Conservation (phyloP, 108 stramenopile genomes). For the Pseudonitzschia multistriata region DNA sequence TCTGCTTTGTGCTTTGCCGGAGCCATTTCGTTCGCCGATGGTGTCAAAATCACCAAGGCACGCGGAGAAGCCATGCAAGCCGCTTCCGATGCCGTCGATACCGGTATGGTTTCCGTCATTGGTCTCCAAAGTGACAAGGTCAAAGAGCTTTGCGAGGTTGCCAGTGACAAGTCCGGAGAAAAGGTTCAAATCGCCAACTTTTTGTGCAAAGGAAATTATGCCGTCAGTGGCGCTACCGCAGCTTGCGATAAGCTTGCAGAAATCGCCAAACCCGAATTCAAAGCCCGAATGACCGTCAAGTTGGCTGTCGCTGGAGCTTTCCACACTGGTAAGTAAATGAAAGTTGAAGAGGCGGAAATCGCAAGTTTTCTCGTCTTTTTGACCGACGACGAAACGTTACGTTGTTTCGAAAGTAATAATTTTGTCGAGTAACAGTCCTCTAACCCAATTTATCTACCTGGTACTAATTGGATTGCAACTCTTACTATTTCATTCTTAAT, state of each 20-base stretch:
- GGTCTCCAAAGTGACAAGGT: constrained; percentile 89
- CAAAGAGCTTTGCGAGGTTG: constrained; percentile 80
- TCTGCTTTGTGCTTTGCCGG: constrained; percentile 97
- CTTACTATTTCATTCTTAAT: background rate
- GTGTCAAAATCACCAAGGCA: constrained; percentile 96
- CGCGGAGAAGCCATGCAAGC: constrained; percentile 98
- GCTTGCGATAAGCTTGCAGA: constrained; percentile 88
- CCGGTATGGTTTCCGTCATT: constrained; percentile 97
- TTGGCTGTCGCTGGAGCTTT: constrained; percentile 97
- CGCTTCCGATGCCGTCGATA: constrained; percentile 89
- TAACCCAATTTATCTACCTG: too few relatives aligned
- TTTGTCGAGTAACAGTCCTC: background rate
- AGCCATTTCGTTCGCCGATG: constrained; percentile 95
- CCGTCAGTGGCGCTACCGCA: constrained; percentile 83
- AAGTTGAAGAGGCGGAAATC: background rate
- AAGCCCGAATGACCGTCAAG: constrained; percentile 96
- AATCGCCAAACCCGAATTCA: constrained; percentile 96
- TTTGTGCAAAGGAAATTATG: constrained; percentile 96
- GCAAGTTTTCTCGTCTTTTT: background rate
- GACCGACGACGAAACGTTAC: background rate
- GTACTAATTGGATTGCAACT: too few relatives aligned
- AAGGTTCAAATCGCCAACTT: constrained; percentile 92
- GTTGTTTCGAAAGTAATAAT: background rate
- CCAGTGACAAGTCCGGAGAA: constrained; percentile 74
- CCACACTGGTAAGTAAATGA: constrained; percentile 73